These are phyloP conservation scores for Phycomyces blakesleeanus DNA, from an alignment of 192 early-diverging fungal genomes.

Conservation along the genomic window DNA sequence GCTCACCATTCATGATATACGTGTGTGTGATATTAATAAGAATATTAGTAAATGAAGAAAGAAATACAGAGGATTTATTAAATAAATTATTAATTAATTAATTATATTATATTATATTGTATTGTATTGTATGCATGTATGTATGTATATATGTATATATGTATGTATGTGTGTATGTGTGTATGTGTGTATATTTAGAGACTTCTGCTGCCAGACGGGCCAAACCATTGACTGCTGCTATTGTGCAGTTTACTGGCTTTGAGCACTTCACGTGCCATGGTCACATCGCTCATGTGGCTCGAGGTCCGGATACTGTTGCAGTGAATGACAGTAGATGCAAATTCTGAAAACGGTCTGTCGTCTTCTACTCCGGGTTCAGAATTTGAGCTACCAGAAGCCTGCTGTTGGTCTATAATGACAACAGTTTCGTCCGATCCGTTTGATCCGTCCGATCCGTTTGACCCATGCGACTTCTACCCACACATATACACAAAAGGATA, in stretches of 20 bases:
- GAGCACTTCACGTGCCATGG: slow-evolving; percentile 2
- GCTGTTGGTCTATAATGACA: background rate
- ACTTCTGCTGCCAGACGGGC: slow-evolving; percentile 9
- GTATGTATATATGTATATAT: background rate
- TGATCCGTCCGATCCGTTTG: too few species aligned
- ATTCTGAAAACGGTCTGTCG: background rate
- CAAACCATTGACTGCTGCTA: slow-evolving; percentile 14
- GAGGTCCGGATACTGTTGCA: background rate
- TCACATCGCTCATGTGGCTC: slow-evolving; percentile 8
- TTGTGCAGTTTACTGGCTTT: slow-evolving; percentile 6
- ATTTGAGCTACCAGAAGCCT: background rate
- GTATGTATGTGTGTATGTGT: too few species aligned
- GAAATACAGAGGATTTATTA: too few species aligned
- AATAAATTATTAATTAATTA: too few species aligned
- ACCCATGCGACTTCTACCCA: background rate
- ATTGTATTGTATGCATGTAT: background rate
- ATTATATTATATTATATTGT: too few species aligned
- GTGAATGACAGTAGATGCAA: background rate
- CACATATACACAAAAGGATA: too few species aligned
- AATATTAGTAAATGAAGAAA: too few species aligned
- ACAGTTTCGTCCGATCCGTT: slow-evolving; percentile 3
- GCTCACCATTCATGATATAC: too few species aligned
- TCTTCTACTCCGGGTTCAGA: background rate
- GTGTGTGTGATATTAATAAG: too few species aligned
- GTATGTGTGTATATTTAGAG: slow-evolving; percentile 1